phyloP scores from a whole-genome alignment of 2,329 filamentous ascomycete species.

The Neonectria ditissima region DNA sequence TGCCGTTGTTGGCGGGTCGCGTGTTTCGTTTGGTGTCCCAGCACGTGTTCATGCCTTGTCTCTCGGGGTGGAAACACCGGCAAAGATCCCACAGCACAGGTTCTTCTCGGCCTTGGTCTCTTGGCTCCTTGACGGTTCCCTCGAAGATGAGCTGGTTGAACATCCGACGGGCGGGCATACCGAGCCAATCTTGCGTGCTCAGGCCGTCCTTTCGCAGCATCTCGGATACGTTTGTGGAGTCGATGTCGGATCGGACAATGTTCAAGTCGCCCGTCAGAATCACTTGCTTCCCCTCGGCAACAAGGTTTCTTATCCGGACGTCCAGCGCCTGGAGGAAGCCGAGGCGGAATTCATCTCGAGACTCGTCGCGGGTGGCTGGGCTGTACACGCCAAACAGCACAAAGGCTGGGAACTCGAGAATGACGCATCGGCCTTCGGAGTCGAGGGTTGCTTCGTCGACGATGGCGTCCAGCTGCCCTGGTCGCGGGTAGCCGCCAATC shows the following conservation, averaged over 20 bases:
- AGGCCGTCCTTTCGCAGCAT: constrained; percentile 76
- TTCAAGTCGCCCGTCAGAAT: constrained; percentile 92
- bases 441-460: constrained; percentile 82
- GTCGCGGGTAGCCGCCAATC: constrained; percentile 89
- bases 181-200: constrained; percentile 78
- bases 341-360: constrained; percentile 83
- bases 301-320: constrained; percentile 84
- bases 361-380: constrained; percentile 88
- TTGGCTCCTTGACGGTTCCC: constrained; percentile 74
- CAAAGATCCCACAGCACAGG: constrained; percentile 87
- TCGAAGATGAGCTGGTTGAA: constrained; percentile 88
- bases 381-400: constrained; percentile 94
- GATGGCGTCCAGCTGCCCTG: constrained; percentile 71
- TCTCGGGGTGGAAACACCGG: constrained; percentile 81
- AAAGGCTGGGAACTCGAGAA: constrained; percentile 94
- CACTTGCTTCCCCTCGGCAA: constrained; percentile 83
- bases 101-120: constrained; percentile 76
- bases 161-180: constrained; percentile 76
- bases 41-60: constrained; percentile 94
- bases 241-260: constrained; percentile 75
- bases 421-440: constrained; percentile 89
- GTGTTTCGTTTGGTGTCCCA: constrained; percentile 97
- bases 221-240: constrained; percentile 81
- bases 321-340: constrained; percentile 86
- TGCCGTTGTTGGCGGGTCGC: constrained; percentile 93